Conservation (phyloP, 208 protist species). For the Jaenimonas drosophilae region DNA sequence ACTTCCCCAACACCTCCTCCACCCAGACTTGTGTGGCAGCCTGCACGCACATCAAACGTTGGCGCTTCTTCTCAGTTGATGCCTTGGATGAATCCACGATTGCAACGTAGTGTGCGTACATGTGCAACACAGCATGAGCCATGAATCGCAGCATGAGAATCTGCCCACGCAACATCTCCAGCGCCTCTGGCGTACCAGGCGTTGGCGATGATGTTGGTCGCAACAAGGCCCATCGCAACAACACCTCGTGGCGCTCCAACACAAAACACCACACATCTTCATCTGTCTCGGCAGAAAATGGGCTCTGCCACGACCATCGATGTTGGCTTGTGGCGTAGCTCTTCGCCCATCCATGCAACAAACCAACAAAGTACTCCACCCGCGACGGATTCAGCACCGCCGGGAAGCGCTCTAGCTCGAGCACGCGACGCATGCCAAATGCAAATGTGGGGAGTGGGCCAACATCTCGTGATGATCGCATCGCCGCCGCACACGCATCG, state of each 20-base stretch:
- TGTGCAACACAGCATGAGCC: too few relatives aligned
- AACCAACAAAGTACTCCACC: slow-evolving; percentile 32
- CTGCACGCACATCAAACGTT: too few relatives aligned
- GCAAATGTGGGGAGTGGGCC: too few relatives aligned
- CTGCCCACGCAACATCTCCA: too few relatives aligned
- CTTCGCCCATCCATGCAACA: slow-evolving; percentile 54
- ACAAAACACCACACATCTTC: slow-evolving; percentile 65
- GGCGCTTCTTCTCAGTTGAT: too few relatives aligned
- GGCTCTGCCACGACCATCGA: slow-evolving; percentile 19
- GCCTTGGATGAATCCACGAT: too few relatives aligned
- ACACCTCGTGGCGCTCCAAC: slow-evolving; percentile 46
- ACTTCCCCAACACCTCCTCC: too few relatives aligned
- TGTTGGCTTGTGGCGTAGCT: slow-evolving; percentile 34
- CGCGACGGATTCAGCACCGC: slow-evolving; percentile 24
- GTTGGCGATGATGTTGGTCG: too few relatives aligned
- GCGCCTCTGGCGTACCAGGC: too few relatives aligned
- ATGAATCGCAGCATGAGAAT: too few relatives aligned
- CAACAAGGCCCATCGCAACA: slow-evolving; percentile 35
- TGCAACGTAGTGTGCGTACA: too few relatives aligned
- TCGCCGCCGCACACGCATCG: background rate
- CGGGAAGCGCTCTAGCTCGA: slow-evolving; percentile 13
- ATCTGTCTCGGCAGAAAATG: slow-evolving; percentile 23
- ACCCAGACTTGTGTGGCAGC: too few relatives aligned
- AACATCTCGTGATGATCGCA: slow-evolving; percentile 1
- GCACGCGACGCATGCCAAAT: slow-evolving; percentile 13